These are phyloP conservation scores for Mycosarcoma mackinlayi DNA, from an alignment of 1,284 basidiomycete genomes.

Conservation along the genomic window DNA sequence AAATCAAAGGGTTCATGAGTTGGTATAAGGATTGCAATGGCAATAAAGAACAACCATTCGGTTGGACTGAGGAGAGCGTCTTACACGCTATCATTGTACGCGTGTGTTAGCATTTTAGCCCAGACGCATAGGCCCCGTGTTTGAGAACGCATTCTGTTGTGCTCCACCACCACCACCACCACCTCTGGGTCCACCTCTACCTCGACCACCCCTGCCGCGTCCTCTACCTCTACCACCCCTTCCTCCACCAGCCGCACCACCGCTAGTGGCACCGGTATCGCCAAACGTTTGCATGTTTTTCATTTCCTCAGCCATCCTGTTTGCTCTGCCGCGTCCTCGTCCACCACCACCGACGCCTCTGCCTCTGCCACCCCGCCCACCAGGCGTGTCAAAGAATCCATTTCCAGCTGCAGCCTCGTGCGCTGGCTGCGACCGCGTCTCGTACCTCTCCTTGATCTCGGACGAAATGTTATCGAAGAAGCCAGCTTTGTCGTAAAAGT, in stretches of 20 bases:
- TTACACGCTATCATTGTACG: too few species aligned
- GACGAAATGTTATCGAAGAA: constrained; percentile 67
- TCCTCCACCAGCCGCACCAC: constrained; percentile 4
- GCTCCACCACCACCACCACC: constrained; percentile 10
- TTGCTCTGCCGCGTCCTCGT: constrained; percentile 45
- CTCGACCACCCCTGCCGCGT: constrained; percentile 17
- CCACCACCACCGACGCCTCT: constrained; percentile 38
- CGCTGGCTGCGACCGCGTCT: constrained; percentile 19
- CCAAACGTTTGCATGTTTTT: constrained; percentile 66
- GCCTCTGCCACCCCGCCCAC: constrained; percentile 30
- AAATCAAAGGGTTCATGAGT: too few species aligned
- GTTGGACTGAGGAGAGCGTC: too few species aligned
- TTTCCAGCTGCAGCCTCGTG: background rate
- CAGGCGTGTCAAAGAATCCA: constrained; percentile 29
- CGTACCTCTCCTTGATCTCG: constrained; percentile 64
- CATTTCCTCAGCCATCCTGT: constrained; percentile 59
- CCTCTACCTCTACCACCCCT: constrained; percentile 20
- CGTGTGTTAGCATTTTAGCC: constrained; percentile 6
- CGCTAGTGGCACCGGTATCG: constrained; percentile 44
- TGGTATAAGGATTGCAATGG: too few species aligned
- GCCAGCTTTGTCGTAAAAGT: constrained; percentile 65
- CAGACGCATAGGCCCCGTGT: constrained; percentile 32
- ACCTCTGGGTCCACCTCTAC: constrained; percentile 13
- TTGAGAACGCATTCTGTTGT: background rate
- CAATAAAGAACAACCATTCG: too few species aligned